Percentiles rank a stretch among this genome's conserved stretches.
Conservation (phyloP, 164 flowering plant genomes). For the Warburgia ugandensis region DNA sequence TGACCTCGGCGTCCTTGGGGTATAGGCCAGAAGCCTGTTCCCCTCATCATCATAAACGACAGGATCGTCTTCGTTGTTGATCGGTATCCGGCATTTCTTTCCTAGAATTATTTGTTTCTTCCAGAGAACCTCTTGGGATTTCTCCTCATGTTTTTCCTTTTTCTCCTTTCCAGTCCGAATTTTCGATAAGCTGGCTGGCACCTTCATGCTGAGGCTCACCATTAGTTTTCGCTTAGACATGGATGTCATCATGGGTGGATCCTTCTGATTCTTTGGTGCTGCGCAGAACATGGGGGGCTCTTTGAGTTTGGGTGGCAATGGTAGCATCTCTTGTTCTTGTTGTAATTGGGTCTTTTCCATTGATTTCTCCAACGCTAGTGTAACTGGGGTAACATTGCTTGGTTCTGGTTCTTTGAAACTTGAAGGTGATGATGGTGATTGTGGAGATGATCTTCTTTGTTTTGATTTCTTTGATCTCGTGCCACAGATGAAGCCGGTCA, state of each 20-base stretch:
- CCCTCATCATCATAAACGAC: conserved; percentile 42
- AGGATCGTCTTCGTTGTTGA: conserved; percentile 37
- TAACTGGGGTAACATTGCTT: too few relatives aligned
- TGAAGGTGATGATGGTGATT: conserved; percentile 8
- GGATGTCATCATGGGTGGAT: neutral
- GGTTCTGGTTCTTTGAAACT: too few relatives aligned
- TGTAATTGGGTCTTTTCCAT: neutral
- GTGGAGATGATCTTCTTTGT: neutral
- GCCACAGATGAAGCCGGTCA: conserved; percentile 22
- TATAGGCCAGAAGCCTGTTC: conserved; percentile 25
- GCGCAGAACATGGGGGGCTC: too few relatives aligned
- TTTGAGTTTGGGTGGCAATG: too few relatives aligned
- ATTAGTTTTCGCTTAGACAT: conserved; percentile 7
- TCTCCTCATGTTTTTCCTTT: conserved; percentile 13
- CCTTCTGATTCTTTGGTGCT: neutral
- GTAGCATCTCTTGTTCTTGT: neutral
- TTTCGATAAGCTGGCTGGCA: conserved; percentile 4
- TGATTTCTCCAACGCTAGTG: too few relatives aligned
- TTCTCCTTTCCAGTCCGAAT: conserved; percentile 10
- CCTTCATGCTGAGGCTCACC: conserved; percentile 22
- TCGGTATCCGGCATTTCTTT: conserved; percentile 53
- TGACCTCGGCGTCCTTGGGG: conserved; percentile 22
- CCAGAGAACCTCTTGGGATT: conserved; percentile 49
- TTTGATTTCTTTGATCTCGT: neutral
- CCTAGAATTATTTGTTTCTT: conserved; percentile 68